phyloP scores from a whole-genome alignment of 108 stramenopile genomes.

The Pseudonitzschia multiseries region DNA sequence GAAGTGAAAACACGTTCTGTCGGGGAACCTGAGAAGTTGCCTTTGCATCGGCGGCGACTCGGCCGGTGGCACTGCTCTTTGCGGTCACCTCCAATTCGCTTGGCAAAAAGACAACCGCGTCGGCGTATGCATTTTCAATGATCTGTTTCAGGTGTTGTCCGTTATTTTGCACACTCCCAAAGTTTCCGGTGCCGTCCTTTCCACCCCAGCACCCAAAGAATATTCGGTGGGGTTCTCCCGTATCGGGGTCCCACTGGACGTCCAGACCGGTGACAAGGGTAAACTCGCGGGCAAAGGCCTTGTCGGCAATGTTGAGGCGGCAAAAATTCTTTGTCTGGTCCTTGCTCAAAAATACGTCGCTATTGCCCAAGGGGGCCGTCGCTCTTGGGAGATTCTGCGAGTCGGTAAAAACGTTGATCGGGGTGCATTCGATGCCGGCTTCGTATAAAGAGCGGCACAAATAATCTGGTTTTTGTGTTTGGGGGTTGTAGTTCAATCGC shows the following conservation, averaged over 20 bases:
- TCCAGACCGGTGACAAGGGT: constrained; percentile 28
- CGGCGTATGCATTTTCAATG: constrained; percentile 16
- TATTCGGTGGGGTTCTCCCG: constrained; percentile 11
- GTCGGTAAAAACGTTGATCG: not conserved
- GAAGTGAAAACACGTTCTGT: not conserved
- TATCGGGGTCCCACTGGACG: constrained; percentile 17
- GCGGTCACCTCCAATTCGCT: not conserved
- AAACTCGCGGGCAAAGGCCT: not conserved
- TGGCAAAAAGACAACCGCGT: constrained; percentile 1
- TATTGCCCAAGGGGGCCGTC: not conserved
- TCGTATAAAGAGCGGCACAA: constrained; percentile 15
- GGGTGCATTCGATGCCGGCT: constrained; percentile 10
- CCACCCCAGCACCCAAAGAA: constrained; percentile 29
- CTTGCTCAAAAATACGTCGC: constrained; percentile 1
- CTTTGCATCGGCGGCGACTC: not conserved
- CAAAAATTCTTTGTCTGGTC: not conserved
- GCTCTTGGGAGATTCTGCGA: not conserved
- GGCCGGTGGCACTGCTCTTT: not conserved
- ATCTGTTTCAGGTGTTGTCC: constrained; percentile 4
- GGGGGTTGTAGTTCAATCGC: constrained; percentile 15
- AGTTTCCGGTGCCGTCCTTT: constrained; percentile 23
- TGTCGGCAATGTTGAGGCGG: not conserved
- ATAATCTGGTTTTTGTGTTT: constrained; percentile 1
- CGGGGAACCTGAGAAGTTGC: not conserved
- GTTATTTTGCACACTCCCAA: constrained; percentile 11